Percentiles rank a stretch among this genome's conserved stretches.
These are phyloP conservation scores for Teratosphaeria pseudoeucalypti DNA, from an alignment of 2,329 filamentous ascomycete species.

Conservation along the genomic window DNA sequence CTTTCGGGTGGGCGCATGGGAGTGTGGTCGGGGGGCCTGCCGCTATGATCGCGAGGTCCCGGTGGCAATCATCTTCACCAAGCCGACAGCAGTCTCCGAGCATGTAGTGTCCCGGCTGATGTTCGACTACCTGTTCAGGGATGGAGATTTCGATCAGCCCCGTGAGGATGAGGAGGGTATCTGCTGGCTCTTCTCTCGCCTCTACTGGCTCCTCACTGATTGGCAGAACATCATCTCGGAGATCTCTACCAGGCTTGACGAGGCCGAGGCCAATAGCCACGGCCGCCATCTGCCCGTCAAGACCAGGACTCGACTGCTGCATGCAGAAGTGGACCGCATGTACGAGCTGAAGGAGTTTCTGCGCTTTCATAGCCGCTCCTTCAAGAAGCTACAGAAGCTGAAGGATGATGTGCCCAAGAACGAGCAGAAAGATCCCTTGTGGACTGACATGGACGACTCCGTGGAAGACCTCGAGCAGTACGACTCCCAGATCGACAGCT, in stretches of 20 bases:
- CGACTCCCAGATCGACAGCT: constrained; percentile 22
- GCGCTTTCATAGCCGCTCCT: constrained; percentile 24
- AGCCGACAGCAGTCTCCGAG: constrained; percentile 20
- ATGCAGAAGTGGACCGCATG: constrained; percentile 26
- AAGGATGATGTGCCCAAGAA: constrained; percentile 19
- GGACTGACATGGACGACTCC: constrained; percentile 26
- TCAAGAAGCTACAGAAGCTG: constrained; percentile 27
- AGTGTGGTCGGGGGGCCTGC: constrained; percentile 25
- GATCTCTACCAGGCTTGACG: constrained; percentile 23
- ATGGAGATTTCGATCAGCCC: constrained; percentile 23
- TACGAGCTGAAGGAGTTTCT: constrained; percentile 28
- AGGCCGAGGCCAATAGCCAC: constrained; percentile 27
- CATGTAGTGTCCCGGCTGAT: constrained; percentile 24
- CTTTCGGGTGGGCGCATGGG: constrained; percentile 27
- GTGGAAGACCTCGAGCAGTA: constrained; percentile 28
- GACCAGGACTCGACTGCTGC: constrained; percentile 21
- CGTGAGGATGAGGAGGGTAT: constrained; percentile 26
- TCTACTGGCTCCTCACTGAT: constrained; percentile 26
- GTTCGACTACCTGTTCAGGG: constrained; percentile 23
- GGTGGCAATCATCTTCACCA: constrained; percentile 26
- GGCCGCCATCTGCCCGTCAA: constrained; percentile 25
- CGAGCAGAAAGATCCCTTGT: constrained; percentile 24
- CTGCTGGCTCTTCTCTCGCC: constrained; percentile 26
- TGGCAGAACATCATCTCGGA: constrained; percentile 30
- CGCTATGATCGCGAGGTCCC: constrained; percentile 20